Percentiles rank a stretch among this genome's conserved stretches.
Conservation (phyloP, 2,329 filamentous ascomycete species). For the Lasiodiplodia sp. region DNA sequence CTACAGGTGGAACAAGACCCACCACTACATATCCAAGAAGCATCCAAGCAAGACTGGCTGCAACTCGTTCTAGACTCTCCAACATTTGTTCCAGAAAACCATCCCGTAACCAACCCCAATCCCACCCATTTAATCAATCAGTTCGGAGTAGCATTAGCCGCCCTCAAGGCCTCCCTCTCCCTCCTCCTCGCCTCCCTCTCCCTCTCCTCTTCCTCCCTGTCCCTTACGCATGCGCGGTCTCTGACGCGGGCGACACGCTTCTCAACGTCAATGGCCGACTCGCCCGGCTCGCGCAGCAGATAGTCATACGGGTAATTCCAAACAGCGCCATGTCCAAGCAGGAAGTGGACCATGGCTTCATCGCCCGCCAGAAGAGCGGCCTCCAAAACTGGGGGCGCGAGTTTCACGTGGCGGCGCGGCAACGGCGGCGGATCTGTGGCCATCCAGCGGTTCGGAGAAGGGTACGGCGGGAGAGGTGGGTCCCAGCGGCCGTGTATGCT, state of each 20-base stretch:
- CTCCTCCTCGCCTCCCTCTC: too few species aligned
- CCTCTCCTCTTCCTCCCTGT: too few species aligned
- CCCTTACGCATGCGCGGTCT: too few species aligned
- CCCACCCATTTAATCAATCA: too few species aligned
- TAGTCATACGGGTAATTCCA: not conserved
- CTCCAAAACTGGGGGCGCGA: not conserved
- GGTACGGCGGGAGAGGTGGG: not conserved
- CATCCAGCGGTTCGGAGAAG: not conserved
- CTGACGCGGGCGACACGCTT: not conserved
- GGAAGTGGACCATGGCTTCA: not conserved
- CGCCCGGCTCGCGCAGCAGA: not conserved
- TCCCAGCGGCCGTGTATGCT: conserved; percentile 7
- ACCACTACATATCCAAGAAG: too few species aligned
- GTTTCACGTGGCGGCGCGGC: not conserved
- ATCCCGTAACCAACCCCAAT: too few species aligned
- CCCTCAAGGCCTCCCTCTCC: too few species aligned
- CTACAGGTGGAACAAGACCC: too few species aligned
- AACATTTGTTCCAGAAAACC: too few species aligned
- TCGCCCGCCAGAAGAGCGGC: not conserved
- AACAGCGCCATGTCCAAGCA: not conserved
- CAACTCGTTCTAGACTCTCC: too few species aligned
- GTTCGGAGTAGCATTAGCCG: too few species aligned
- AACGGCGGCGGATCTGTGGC: not conserved
- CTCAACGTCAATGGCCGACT: not conserved
- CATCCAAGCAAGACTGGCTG: too few species aligned